Conservation (phyloP, 371 early-diverging fungal genomes). For the Umbelopsis sp. region DNA sequence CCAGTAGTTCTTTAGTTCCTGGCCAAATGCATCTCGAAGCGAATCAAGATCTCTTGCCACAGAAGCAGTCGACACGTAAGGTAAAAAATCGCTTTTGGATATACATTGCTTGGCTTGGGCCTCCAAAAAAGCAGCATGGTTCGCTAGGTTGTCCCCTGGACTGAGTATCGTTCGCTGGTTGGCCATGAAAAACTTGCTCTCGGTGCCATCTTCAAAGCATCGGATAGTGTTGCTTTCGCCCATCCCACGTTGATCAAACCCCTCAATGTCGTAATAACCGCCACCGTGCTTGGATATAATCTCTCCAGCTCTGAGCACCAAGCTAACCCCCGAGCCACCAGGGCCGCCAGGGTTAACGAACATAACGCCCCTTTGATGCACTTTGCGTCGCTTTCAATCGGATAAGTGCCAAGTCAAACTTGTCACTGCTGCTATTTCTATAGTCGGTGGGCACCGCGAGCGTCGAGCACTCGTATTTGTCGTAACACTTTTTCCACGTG, state of each 20-base stretch:
- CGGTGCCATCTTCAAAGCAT: constrained; percentile 27
- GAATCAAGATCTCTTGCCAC: constrained; percentile 41
- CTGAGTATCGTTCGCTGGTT: not conserved
- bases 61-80: constrained; percentile 33
- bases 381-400: not conserved
- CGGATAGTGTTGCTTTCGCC: constrained; percentile 27
- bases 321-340: constrained; percentile 26
- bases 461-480: constrained; percentile 1
- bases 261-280: constrained; percentile 33
- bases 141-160: constrained; percentile 7
- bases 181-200: constrained; percentile 7
- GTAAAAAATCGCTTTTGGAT: constrained; percentile 24
- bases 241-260: constrained; percentile 45
- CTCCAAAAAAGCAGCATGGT: constrained; percentile 18
- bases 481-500: constrained; percentile 16
- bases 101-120: constrained; percentile 21
- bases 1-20: constrained; percentile 32
- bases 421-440: not conserved
- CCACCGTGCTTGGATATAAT: constrained; percentile 21
- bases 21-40: constrained; percentile 31
- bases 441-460: constrained; percentile 6
- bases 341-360: constrained; percentile 28
- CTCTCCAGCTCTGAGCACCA: constrained; percentile 19
- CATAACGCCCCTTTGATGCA: not conserved
- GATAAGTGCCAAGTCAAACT: constrained; percentile 9